Base-by-base conservation (phyloP, 2,329 filamentous ascomycete genomes). In the Aspergillus pseudonomiae region DNA sequence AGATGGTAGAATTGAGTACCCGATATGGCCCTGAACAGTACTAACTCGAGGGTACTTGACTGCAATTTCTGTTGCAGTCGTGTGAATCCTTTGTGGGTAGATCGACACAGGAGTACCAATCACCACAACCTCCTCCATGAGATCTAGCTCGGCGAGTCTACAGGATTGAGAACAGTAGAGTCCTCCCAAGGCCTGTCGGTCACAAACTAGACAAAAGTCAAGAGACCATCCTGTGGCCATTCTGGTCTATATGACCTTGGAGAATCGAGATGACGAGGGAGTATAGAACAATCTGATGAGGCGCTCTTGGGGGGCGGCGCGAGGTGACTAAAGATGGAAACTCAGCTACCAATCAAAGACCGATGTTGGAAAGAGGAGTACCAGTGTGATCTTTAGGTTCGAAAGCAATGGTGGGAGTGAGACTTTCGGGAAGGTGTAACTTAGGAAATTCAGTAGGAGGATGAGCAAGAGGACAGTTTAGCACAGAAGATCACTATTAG, bases 161-260 rank as follows among this genome's bases (percentile, higher is more conserved):
- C 94, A 97, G 34, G 91, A 88, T 81, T 97, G 93, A 54, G 93
- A 96, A 85, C 94, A 97, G 85, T 96, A 97, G 69, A 91, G 88
- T 66, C 89, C 89, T 62, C 89, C 89, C 68, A 91, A 87, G 65
- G 91, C 93, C 81, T 96, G 92, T 81, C 91, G 90, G 82, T 97
- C 94, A 84, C 94, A 97, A 82, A 91, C 89, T 72, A 97, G 88
- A 85, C 94, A 97, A 86, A 93, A 97, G 80, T 96, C 90, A 79
- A 91, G 92, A 73, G 91, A 91, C 93, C 94, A 97, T 74, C 73
- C 74, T 26, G 75, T 76, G 26, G 77, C 72, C 76, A 79, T 79
- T 36, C 24, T 72, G 55, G 58, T 28, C 11, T 21, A 21, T 46
- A 24, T 7, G 24, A 28, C 45, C 45, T 46, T 24, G 21, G 24